phyloP scores from a whole-genome alignment of 2,329 filamentous ascomycete species.

The Fusarium tanahbumbuense region DNA sequence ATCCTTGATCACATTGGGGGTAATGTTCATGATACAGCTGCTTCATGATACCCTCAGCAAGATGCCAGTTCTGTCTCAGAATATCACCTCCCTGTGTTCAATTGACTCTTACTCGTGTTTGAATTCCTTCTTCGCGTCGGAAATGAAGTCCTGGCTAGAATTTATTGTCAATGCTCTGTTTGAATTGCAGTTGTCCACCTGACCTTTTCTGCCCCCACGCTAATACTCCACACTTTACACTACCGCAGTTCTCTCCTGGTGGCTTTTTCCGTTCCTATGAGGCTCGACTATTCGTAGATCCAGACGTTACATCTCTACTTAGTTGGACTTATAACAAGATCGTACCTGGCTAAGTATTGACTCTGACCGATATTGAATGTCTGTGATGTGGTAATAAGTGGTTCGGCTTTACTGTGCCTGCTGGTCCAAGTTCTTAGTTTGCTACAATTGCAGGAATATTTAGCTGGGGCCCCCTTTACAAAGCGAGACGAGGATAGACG shows the following conservation, averaged over 20 bases:
- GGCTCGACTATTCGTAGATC: conserved; percentile 15
- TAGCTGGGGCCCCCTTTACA: conserved; percentile 5
- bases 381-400: not conserved
- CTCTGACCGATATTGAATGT: not conserved
- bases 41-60: not conserved
- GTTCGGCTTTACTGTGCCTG: not conserved
- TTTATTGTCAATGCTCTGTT: conserved; percentile 21
- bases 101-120: not conserved
- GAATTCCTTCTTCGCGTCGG: not conserved
- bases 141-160: conserved; percentile 18
- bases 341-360: not conserved
- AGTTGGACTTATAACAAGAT: not conserved
- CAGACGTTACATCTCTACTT: not conserved
- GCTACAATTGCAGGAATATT: conserved; percentile 8
- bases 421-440: conserved; percentile 1
- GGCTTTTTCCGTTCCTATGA: conserved; percentile 5
- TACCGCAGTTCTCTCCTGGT: conserved; percentile 24
- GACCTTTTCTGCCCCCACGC: conserved; percentile 38
- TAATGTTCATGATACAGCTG: not conserved
- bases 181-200: conserved; percentile 28
- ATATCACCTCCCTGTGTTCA: not conserved
- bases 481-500: conserved; percentile 1
- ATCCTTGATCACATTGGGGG: not conserved
- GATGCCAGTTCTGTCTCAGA: not conserved
- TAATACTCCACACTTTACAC: conserved; percentile 32